A percentile compares a stretch with the other conserved stretches of the same genome.
These are phyloP conservation scores for Akanthomyces dipterigenus DNA, from an alignment of 2,329 filamentous ascomycete genomes.

Conservation along the genomic window DNA sequence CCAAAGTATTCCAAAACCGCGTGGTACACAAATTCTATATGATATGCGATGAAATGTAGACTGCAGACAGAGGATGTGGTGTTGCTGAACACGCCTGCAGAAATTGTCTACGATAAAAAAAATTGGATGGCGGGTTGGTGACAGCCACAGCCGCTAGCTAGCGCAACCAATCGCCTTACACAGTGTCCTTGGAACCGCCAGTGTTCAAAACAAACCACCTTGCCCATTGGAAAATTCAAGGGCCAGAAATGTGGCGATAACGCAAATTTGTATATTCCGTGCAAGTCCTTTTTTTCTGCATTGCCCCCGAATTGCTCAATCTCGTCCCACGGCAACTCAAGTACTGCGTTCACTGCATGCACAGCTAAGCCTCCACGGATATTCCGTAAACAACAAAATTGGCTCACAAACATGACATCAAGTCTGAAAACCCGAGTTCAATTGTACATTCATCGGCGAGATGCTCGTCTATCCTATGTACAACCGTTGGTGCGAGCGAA, in stretches of 20 bases:
- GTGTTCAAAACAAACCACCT: not conserved
- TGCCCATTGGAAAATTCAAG: too few relatives aligned
- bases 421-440: not conserved
- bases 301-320: too few relatives aligned
- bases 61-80: not conserved
- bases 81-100: conserved; percentile 1
- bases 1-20: not conserved
- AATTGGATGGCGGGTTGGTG: conserved; percentile 1
- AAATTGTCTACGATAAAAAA: conserved; percentile 1
- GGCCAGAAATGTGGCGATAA: too few relatives aligned
- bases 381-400: too few relatives aligned
- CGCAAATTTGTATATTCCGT: too few relatives aligned
- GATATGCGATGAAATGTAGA: not conserved
- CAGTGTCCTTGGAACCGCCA: not conserved
- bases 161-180: conserved; percentile 12
- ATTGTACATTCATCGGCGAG: too few relatives aligned
- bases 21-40: not conserved
- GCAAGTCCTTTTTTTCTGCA: not conserved
- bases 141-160: not conserved
- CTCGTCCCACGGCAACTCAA: too few relatives aligned
- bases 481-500: not conserved
- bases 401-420: too few relatives aligned
- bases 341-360: too few relatives aligned
- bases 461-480: not conserved
- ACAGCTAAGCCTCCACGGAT: too few relatives aligned